Evolutionary conservation across 352 stramenopile species (phyloP), one percentile per base, ranked within the genome.

Genomic region (Lagenidium sp.): DNA sequence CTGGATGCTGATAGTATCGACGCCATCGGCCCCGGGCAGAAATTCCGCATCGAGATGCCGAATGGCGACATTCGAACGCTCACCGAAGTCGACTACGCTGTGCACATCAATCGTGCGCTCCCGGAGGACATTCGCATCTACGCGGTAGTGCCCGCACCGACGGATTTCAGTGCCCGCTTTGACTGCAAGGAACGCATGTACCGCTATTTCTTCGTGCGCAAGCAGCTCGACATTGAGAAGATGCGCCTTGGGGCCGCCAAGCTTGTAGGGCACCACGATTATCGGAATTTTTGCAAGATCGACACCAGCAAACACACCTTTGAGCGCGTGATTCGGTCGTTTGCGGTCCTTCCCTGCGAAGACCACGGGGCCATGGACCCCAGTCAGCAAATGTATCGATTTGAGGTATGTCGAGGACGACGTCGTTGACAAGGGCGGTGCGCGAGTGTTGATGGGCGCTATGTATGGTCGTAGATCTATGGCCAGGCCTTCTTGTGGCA

Each of bases 271-370:
- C 73, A 85, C 38, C 94, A 99, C 60, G 97, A 99, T 66, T 99
- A 97, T 65, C 87, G 97, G 40, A 99, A 99, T 58, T 97, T 99
- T 49, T 99, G 95, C 59, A 98, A 98, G 55, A 98, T 99, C 64
- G 95, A 99, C 68, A 79, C 92, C 6, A 97, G 97, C 46, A 96
- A 98, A 21, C 93, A 92, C 38, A 98, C 97, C 54, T 99, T 97
- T 68, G 74, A 90, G 60, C 79, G 96, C 22, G 61, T 63, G 26
- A 82, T 96, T 24, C 34, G 46, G 7, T 89, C 75, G 36, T 90
- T 91, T 25, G 47, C 85, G 28, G 82, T 98, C 38, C 53, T 94
- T n/a, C 26, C 68, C 38, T 94, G 80, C 20, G 47, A 69, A 15
- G 64, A 63, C 31, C 48, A 75, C 39, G 50, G 44, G 5, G 52